Evolutionary conservation across 352 stramenopile species (phyloP).

Genomic region (Peronospora farinosa): DNA sequence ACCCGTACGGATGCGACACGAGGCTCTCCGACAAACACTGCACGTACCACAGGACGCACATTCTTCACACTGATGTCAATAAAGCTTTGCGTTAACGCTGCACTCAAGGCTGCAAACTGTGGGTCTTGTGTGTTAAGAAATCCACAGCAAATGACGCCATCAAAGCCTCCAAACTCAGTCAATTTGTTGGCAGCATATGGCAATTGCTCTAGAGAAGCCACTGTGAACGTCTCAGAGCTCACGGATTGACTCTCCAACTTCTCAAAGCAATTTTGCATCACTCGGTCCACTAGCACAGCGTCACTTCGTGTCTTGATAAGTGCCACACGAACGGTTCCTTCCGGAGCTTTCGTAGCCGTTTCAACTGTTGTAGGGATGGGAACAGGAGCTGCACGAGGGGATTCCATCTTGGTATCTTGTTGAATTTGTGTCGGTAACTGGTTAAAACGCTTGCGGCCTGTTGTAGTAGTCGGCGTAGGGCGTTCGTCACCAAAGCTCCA

Average conservation of each 20-base stretch:
- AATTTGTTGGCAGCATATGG: slow-evolving; percentile 84
- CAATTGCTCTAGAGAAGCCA: slow-evolving; percentile 71
- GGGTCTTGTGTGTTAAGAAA: slow-evolving; percentile 68
- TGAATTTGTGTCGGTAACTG: slow-evolving; percentile 12
- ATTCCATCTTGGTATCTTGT: slow-evolving; percentile 38
- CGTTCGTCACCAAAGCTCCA: slow-evolving; percentile 61
- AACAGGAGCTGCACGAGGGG: slow-evolving; percentile 24
- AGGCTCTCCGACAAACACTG: slow-evolving; percentile 70
- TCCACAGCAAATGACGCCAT: slow-evolving; percentile 72
- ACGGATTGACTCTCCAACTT: slow-evolving; percentile 27
- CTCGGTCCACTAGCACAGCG: slow-evolving; percentile 60
- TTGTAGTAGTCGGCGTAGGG: slow-evolving; percentile 6
- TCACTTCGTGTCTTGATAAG: slow-evolving; percentile 74
- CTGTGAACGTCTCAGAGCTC: slow-evolving; percentile 61
- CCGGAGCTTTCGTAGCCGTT: slow-evolving; percentile 4
- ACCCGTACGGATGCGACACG: slow-evolving; percentile 70
- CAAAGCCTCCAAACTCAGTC: slow-evolving; percentile 58
- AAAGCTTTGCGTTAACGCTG: slow-evolving; percentile 61
- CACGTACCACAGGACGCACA: slow-evolving; percentile 68
- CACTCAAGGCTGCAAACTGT: slow-evolving; percentile 52
- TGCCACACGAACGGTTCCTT: slow-evolving; percentile 41
- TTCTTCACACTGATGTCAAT: slow-evolving; percentile 83
- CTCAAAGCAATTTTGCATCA: slow-evolving; percentile 62
- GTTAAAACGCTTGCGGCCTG: slow-evolving; percentile 28
- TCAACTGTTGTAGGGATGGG: slow-evolving; percentile 10